Conservation (phyloP, 148 eudicot genomes). For the Rhododendron vialii region DNA sequence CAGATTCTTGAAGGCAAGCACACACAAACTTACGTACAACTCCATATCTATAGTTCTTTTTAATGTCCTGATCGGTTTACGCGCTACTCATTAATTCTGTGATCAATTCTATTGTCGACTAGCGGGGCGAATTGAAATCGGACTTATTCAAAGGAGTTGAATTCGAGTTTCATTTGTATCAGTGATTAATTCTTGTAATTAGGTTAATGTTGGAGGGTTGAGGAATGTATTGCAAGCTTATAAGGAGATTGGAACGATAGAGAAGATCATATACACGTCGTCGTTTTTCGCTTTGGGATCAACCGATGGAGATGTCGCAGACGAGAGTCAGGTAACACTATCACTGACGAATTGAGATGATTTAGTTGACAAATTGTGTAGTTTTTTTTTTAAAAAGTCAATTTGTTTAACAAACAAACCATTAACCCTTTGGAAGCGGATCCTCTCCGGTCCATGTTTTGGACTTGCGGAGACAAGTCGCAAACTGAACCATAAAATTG, state of each 20-base stretch:
- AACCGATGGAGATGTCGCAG: conserved; percentile 63
- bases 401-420: neutral
- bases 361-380: neutral
- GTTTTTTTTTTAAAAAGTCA: neutral
- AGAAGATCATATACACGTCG: conserved; percentile 84
- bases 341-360: neutral
- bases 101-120: too few species aligned
- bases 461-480: too few species aligned
- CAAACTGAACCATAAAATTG: too few species aligned
- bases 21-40: too few species aligned
- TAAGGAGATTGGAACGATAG: conserved; percentile 42
- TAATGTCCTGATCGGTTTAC: neutral
- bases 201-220: conserved; percentile 93
- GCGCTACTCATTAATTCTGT: neutral
- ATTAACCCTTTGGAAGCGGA: neutral
- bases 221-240: conserved; percentile 68
- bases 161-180: neutral
- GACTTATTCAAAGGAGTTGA: neutral
- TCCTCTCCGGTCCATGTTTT: too few species aligned
- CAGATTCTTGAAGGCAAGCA: conserved; percentile 40
- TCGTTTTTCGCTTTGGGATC: conserved; percentile 92
- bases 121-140: too few species aligned
- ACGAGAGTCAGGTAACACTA: conserved; percentile 62
- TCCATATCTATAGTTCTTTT: neutral
- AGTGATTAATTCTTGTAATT: neutral